A percentile compares a stretch with the other conserved stretches of the same genome.
phyloP scores from a whole-genome alignment of 225 moss, liverwort and hornwort species.

The Straminergon stramineum region DNA sequence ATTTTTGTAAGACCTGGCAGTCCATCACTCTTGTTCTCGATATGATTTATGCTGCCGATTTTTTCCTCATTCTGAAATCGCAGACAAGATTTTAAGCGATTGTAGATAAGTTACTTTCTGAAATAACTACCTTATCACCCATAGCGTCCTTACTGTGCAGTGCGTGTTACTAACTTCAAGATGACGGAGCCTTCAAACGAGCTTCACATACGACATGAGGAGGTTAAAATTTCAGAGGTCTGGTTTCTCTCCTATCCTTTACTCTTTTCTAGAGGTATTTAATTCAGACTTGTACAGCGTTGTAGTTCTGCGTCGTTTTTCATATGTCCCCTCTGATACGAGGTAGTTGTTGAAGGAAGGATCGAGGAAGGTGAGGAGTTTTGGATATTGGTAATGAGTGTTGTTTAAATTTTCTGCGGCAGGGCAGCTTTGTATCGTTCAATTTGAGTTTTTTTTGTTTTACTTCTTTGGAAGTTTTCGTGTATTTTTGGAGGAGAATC shows the following conservation, averaged over 20 bases:
- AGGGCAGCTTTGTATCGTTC: not conserved
- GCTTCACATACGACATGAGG: constrained; percentile 65
- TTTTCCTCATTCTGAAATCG: not conserved
- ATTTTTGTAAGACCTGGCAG: not conserved
- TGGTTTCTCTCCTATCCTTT: not conserved
- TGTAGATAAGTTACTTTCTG: not conserved
- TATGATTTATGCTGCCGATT: not conserved
- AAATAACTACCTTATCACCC: not conserved
- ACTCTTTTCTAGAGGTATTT: not conserved
- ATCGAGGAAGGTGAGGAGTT: not conserved
- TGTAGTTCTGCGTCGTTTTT: not conserved
- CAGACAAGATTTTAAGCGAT: not conserved
- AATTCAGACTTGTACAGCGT: not conserved
- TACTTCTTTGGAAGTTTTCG: not conserved
- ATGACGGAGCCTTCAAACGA: constrained; percentile 91
- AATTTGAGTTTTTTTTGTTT: not conserved
- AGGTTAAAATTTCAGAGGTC: constrained; percentile 83
- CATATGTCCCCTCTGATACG: not conserved
- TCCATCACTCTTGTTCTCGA: not conserved
- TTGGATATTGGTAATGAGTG: not conserved
- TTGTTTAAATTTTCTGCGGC: not conserved
- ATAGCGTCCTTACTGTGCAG: constrained; percentile 11
- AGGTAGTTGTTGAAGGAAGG: not conserved
- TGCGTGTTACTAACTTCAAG: constrained; percentile 9
- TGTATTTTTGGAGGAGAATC: not conserved